Base-by-base conservation (phyloP, 2,329 filamentous ascomycete genomes). In the Diplodia corticola region DNA sequence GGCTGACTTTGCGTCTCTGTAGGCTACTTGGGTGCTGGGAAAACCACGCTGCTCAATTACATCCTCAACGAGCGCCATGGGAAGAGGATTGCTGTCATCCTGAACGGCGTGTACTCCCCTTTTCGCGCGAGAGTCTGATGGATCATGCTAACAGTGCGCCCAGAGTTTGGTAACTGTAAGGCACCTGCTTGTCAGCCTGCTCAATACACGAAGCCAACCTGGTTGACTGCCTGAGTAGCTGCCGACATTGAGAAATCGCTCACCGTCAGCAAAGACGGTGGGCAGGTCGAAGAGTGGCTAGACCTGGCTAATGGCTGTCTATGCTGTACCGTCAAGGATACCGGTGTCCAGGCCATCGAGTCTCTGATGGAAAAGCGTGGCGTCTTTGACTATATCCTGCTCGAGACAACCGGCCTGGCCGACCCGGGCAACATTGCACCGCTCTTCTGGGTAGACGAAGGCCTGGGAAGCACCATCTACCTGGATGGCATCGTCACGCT, bases 361-460 rank as follows among this genome's bases (percentile, higher is more conserved):
- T 92, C 92, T 1, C 83, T 99, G 2, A 98, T 99, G 92, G 91
- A 93, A 69, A 92, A 93, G 73, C 92, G 91, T 70, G 94, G 94
- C 59, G 89, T 89, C 4, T 99, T 99, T 75, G 95, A 99, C 80
- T 99, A 98, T 80, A 98, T 99, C 70, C 85, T 99, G 2, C 88
- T 99, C 0, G 95, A 99, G 78, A 99, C 95, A 0, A 98, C 95
- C 0, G 95, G 95, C 0, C 85, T 99, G 5, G 95, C 95, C 4
- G 94, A 99, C 74, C 95, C 95, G 0, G 95, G 95, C 1, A 98
- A 98, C 73, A 88, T 99, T 61, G 95, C 95, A 0, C 95, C 95
- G 0, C 81, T 98, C 15, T 99, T 99, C 80, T 99, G 95, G 95
- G 89, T 99, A 28, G 95, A 99, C 72, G 94, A 98, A 70, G 95